Conservation (phyloP, 352 stramenopile species). For the Pythium plurisporium region DNA sequence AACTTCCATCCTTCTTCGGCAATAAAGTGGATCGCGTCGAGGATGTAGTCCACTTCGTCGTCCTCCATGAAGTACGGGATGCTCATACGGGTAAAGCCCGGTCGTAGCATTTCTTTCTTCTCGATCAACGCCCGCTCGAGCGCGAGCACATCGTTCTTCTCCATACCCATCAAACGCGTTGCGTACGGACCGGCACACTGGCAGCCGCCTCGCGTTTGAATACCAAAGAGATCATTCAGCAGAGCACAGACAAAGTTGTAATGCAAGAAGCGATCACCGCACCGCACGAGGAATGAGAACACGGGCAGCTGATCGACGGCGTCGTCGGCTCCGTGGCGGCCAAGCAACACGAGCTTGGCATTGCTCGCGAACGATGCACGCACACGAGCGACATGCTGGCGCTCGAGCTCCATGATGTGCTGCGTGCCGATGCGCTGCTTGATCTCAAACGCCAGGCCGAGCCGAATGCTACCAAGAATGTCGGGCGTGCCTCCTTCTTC, state of each 20-base stretch:
- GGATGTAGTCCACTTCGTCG: constrained; percentile 89
- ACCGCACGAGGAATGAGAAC: constrained; percentile 90
- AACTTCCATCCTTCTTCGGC: constrained; percentile 87
- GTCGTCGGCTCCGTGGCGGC: constrained; percentile 40
- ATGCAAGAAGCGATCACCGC: constrained; percentile 85
- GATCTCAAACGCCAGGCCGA: constrained; percentile 86
- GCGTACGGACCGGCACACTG: constrained; percentile 88
- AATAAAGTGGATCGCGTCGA: constrained; percentile 89
- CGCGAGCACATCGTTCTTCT: constrained; percentile 39
- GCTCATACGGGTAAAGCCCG: constrained; percentile 91
- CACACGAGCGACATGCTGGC: constrained; percentile 23
- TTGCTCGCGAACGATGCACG: constrained; percentile 31
- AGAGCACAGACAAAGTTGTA: constrained; percentile 96
- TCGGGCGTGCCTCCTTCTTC: constrained; percentile 96
- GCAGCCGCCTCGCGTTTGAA: constrained; percentile 74
- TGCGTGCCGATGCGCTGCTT: constrained; percentile 48
- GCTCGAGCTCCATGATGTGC: constrained; percentile 39
- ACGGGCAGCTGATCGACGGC: constrained; percentile 65
- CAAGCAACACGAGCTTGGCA: constrained; percentile 77
- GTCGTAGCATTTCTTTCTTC: constrained; percentile 84
- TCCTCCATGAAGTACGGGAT: constrained; percentile 74
- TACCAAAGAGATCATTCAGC: constrained; percentile 97
- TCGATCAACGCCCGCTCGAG: constrained; percentile 85
- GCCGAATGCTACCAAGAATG: constrained; percentile 87
- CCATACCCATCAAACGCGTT: constrained; percentile 86